Base-by-base conservation (phyloP, 2,329 filamentous ascomycete species). In the Fusarium mexicanum region DNA sequence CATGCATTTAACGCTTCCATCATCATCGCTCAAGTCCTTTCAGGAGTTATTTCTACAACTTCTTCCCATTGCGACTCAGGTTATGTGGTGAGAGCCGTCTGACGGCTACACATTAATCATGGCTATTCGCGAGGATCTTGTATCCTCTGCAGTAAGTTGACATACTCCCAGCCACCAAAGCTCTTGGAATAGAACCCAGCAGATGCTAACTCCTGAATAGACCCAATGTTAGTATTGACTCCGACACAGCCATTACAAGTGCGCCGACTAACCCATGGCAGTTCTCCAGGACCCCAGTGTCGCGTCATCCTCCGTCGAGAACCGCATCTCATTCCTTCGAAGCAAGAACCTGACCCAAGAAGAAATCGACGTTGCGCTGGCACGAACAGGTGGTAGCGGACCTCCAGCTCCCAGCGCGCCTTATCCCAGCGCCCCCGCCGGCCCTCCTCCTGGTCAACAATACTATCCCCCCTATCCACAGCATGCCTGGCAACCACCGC, bases 261-360 rank as follows among this genome's bases (percentile, higher is more conserved):
- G 38, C 64, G 58, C 72, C 41, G 14, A 53, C 79, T 77, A 79
- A 79, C 48, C 26, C 17, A 26, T 44, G 60, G 48, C 80, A 96
- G 94, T 99, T 84, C 91, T 99, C 69, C 94, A 97, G 85, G 96
- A 99, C 82, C 95, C 96, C 17, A 97, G 92, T 59, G 96, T 99
- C 76, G 91, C 94, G 43, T 91, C 91, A 16, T 96, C 96, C 10
- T 93, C 96, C n/a, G 86, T 98, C 71, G 96, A 98, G 80, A 98
- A 96, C 84, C 92, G 94, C 74, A 90, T 98, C 68, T 93, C 95
- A 14, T 99, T 99, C 78, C 88, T 99, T 26, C 94, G 95, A 83
- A 97, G 95, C 13, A 99, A 99, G 85, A 98, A 99, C 83, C 89
- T 99, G 62, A 98, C 96, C 2, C 93, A 96, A 82, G 96, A 98